Percentiles rank a stretch among this genome's conserved stretches.
Evolutionary conservation across 139 green algal species (phyloP).

Genomic region (Chlamydomonas urium): DNA sequence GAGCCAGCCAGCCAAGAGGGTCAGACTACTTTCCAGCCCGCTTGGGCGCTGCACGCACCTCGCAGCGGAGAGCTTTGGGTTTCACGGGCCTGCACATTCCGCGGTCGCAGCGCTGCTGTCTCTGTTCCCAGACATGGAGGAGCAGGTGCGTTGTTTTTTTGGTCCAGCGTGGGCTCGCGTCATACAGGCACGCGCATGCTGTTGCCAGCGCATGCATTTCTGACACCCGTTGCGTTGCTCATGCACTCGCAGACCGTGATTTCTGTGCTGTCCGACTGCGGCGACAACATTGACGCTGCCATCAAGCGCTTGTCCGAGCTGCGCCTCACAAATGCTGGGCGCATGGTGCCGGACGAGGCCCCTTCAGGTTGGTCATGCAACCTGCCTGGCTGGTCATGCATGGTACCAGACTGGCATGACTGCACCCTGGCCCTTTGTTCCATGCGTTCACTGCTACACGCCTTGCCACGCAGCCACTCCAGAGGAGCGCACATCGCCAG

Average conservation of each 20-base stretch:
- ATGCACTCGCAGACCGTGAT: conserved; percentile 50
- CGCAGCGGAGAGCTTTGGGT: background rate
- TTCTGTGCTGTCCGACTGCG: conserved; percentile 61
- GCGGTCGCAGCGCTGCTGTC: background rate
- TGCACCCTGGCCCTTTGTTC: too few species aligned
- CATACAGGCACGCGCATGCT: too few species aligned
- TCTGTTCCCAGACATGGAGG: conserved; percentile 1
- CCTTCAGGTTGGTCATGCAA: too few species aligned
- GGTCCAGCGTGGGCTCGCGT: too few species aligned
- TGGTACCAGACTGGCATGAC: too few species aligned
- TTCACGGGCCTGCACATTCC: background rate
- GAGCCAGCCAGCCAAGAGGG: conserved; percentile 2
- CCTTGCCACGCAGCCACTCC: too few species aligned
- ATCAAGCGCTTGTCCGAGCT: conserved; percentile 68
- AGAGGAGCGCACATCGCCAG: too few species aligned
- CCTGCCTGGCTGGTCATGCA: too few species aligned
- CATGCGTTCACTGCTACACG: too few species aligned
- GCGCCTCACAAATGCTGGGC: conserved; percentile 37
- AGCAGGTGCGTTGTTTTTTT: too few species aligned
- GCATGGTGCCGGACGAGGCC: too few species aligned
- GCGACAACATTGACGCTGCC: conserved; percentile 73
- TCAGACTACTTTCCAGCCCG: too few species aligned
- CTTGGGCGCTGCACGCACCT: background rate
- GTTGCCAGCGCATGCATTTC: background rate
- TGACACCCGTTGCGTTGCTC: background rate